Base-by-base conservation (phyloP, 306 rosid genomes). In the Datisca glomerata region DNA sequence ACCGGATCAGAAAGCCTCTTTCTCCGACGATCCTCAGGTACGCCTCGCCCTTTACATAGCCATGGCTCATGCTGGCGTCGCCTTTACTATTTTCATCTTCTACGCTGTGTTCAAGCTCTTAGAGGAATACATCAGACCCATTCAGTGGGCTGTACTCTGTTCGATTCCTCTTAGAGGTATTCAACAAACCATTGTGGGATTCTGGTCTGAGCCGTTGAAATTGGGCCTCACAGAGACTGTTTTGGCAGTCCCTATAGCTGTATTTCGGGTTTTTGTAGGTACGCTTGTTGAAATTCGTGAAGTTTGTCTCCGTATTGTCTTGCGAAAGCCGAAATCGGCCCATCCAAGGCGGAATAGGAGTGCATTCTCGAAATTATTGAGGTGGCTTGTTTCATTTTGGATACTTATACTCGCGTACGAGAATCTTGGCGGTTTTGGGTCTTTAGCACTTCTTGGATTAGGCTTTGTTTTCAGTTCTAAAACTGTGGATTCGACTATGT, bases 31-130 rank as follows among this genome's bases (percentile, higher is more conserved):
- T 27, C 81, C 98, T 38, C 93, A 89, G 63, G 78, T 84, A 20
- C 89, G 98, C 3, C 70, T 89, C 9, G 93, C 98, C 13, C 56
- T 89, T 11, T 89, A 76, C 75, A 78, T 84, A 49, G 94, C 98
- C 58, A 80, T 89, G 98, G 95, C 95, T 0, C 98, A 89, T 24
- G 91, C 91, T 5, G 93, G 93, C 21, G 51, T 84, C 4, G 98
- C 72, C 55, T 75, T 89, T 56, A 64, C 86, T 16, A 84, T 89
- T 24, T 75, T 89, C 61, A 51, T 73, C 31, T 53, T 84, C 28
- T 89, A 67, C 64, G 44, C 80, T 20, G 76, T 78, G 8, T 51
- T 74, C 4, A 85, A 79, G 62, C 81, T 89, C 8, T 65, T 89
- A 18, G 95, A 84, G n/a, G 72, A 46, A 21, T 89, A 84, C 38